Base-by-base conservation (phyloP, 2,329 filamentous ascomycete species). In the Aspergillus versicolor region DNA sequence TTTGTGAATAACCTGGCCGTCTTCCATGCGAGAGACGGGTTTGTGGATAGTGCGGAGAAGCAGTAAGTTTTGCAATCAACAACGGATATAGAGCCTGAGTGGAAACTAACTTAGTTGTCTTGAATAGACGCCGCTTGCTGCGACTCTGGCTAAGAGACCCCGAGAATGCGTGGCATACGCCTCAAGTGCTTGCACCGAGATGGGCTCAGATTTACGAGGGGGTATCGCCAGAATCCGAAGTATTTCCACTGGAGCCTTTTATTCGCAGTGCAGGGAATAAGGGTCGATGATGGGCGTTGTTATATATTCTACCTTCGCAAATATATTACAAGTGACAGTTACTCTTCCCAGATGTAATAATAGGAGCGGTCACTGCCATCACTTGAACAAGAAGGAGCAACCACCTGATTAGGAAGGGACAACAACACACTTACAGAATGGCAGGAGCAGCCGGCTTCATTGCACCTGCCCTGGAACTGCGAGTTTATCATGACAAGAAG, bases 1-100 rank as follows among this genome's bases (percentile, higher is more conserved):
- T 82, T 77, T 53, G 72, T 77, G n/a, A 83, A 82, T 62, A 82
- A 82, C 40, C 52, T 82, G 9, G 74, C 72, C 19, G 74, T 82
- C 27, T 80, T 83, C 60, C 80, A 82, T 68, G 78, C 78, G 1
- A 69, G 80, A 3, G 75, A 80, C 57, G 75, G 72, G 1, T 82
- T 81, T 50, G 71, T 49, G 21, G 74, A 81, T 64, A 68, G 59
- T 1, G 60, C 64, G 2, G 67, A 66, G 2, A 69, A 76, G 55
- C 70, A 77, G 73, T 77, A 60, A 65, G 74, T 67, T 15, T 15
- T 38, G 2, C 13, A 21, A 21, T 21, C 21, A 21, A 21, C 21
- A 21, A 21, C 21, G 4, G 21, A 4, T 21, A 21, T 21, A 21
- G 21, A 21, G 21, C 3, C 3, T 4, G 21, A 21, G 21, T 21